Evolutionary conservation across 495 filamentous ascomycete species (phyloP), one percentile per base, ranked within the genome.

Genomic region (Podospora appendiculata): DNA sequence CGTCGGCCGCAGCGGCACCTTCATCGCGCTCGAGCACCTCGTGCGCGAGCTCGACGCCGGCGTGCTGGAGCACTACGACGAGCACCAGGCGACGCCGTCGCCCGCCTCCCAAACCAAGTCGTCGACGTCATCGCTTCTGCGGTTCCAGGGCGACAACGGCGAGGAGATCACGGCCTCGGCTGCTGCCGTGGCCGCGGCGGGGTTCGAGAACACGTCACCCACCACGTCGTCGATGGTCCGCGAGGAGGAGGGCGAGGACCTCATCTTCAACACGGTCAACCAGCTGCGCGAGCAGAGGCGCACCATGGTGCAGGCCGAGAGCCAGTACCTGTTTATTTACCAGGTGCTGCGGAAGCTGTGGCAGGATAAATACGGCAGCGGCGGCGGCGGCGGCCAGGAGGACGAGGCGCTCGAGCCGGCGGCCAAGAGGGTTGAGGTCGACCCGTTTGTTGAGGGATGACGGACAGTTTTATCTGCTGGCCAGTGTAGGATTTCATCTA

Each of bases 231-330:
- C 45, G 14, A 50, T 47, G 32, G 33, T 51, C 0, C 43, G 43
- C 16, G 56, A 51, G 39, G 51, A 58, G 34, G 50, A 64, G n/a
- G 62, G 62, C 11, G 64, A 66, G 17, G 79, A 84, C 47, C 65
- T 72, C 33, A 62, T 82, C 12, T 88, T 85, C 56, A 78, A 86
- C 13, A 82, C 84, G 7, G 94, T 99, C 43, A 84, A 95, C 55
- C 70, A 73, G 58, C 76, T 99, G 60, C 80, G 94, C 32, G 79
- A 92, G 68, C 94, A 99, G 71, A 77, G 94, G 38, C 88, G 89
- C 80, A 88, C 85, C 65, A 99, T 97, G 94, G 94, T 99, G 4
- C 93, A 97, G 68, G 85, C 86, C 32, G 87, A 91, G 61, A 67
- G 77, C 57, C 94, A 99, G 69, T 89, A 89, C 61, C 66, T 79